phyloP scores from a whole-genome alignment of 2,329 filamentous ascomycete species.

The Penicillium sp. region DNA sequence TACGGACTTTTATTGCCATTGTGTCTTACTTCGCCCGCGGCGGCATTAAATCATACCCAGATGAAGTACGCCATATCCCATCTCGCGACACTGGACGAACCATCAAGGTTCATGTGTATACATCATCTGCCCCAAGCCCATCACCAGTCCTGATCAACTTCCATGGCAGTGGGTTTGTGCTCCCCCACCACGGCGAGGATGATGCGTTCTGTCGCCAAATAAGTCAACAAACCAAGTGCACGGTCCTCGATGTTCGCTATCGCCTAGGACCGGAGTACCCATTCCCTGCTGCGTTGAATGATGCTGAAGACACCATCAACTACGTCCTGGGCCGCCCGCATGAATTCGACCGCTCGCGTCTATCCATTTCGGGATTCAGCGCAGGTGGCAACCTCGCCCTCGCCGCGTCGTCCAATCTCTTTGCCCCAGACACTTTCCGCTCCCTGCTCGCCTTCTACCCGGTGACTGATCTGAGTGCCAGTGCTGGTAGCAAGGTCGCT shows the following conservation, averaged over 20 bases:
- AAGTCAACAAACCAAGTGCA: slow-evolving; percentile 27
- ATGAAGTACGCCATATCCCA: slow-evolving; percentile 30
- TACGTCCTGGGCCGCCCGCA: slow-evolving; percentile 36
- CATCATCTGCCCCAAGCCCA: slow-evolving; percentile 15
- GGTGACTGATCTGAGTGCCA: slow-evolving; percentile 24
- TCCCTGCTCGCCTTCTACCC: slow-evolving; percentile 38
- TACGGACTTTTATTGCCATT: slow-evolving; percentile 5
- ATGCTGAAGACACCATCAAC: slow-evolving; percentile 41
- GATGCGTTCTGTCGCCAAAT: slow-evolving; percentile 32
- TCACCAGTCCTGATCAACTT: slow-evolving; percentile 35
- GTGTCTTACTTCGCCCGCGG: neutral
- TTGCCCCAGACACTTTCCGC: slow-evolving; percentile 32
- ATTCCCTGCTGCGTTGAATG: slow-evolving; percentile 42
- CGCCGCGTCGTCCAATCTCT: slow-evolving; percentile 29
- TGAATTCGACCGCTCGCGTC: slow-evolving; percentile 32
- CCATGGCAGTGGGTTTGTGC: slow-evolving; percentile 36
- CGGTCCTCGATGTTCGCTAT: slow-evolving; percentile 42
- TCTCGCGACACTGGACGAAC: slow-evolving; percentile 30
- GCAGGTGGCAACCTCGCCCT: slow-evolving; percentile 45
- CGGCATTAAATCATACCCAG: slow-evolving; percentile 5
- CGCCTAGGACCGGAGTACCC: slow-evolving; percentile 42
- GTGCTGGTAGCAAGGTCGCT: slow-evolving; percentile 20
- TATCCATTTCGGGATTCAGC: slow-evolving; percentile 45
- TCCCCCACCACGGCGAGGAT: slow-evolving; percentile 33
- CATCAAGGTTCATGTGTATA: slow-evolving; percentile 35